A percentile compares a stretch with the other conserved stretches of the same genome.
Conservation (phyloP, 1,139 yeast species). For the Eremothecium coryli region DNA sequence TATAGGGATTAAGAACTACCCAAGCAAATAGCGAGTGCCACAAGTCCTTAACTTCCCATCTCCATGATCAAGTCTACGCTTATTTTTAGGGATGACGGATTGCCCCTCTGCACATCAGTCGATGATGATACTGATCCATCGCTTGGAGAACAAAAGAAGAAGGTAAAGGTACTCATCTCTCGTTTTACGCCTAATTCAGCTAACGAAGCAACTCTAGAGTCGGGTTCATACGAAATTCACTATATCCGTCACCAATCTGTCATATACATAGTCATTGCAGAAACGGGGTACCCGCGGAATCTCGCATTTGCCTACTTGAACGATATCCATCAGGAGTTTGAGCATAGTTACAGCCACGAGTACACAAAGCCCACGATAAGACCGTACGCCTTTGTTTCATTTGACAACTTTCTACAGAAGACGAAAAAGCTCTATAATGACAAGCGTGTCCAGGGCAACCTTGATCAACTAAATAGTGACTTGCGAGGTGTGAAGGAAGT, state of each 20-base stretch:
- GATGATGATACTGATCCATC: slow-evolving; percentile 60
- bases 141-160: slow-evolving; percentile 70
- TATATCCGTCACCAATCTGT: slow-evolving; percentile 58
- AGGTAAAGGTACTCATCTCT: slow-evolving; percentile 67
- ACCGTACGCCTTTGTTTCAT: slow-evolving; percentile 85
- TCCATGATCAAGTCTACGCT: slow-evolving; percentile 68
- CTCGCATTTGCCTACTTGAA: slow-evolving; percentile 79
- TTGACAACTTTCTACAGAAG: slow-evolving; percentile 74
- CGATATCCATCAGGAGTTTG: slow-evolving; percentile 77
- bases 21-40: too few relatives aligned
- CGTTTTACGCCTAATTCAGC: slow-evolving; percentile 76
- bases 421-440: slow-evolving; percentile 86
- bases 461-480: slow-evolving; percentile 79
- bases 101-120: slow-evolving; percentile 87
- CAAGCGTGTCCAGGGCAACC: slow-evolving; percentile 78
- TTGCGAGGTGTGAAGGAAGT: slow-evolving; percentile 88
- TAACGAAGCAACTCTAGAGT: slow-evolving; percentile 76
- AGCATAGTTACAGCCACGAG: slow-evolving; percentile 67
- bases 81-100: slow-evolving; percentile 64
- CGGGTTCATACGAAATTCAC: slow-evolving; percentile 67
- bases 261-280: slow-evolving; percentile 70
- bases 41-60: too few relatives aligned
- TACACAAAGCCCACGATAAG: slow-evolving; percentile 55
- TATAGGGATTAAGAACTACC: too few relatives aligned
- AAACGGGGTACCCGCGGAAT: slow-evolving; percentile 73